A percentile compares a stretch with the other conserved stretches of the same genome.
Conservation (phyloP, 2,329 filamentous ascomycete genomes). For the Lasiodiplodia sp. region DNA sequence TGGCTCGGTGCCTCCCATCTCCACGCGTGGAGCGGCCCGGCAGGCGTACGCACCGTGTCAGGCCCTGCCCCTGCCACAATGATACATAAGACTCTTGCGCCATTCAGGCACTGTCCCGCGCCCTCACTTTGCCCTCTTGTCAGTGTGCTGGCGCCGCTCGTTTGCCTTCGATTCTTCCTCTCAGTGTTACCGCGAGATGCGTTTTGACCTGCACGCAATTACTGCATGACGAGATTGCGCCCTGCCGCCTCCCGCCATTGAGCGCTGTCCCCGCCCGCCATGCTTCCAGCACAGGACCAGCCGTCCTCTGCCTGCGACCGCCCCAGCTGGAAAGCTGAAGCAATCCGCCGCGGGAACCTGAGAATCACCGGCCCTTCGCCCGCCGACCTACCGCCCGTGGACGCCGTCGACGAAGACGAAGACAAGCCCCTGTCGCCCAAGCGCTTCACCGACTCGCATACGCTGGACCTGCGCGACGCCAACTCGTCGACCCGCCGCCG, state of each 20-base stretch:
- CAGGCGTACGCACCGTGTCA: constrained; percentile 5
- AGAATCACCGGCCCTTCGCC: constrained; percentile 50
- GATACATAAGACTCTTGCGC: constrained; percentile 27
- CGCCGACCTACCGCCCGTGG: constrained; percentile 18
- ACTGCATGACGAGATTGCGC: constrained; percentile 24
- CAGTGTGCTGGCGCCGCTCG: constrained; percentile 18
- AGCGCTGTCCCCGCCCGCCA: constrained; percentile 35
- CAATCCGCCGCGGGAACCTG: constrained; percentile 47
- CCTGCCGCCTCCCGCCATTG: constrained; percentile 12
- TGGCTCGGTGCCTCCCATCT: constrained; percentile 11
- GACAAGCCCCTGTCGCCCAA: constrained; percentile 30
- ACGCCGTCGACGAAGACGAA: constrained; percentile 10
- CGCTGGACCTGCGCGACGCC: constrained; percentile 28
- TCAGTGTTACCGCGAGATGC: constrained; percentile 15
- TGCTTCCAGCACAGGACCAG: constrained; percentile 39
- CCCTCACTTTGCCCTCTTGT: constrained; percentile 1
- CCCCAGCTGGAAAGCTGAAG: constrained; percentile 50
- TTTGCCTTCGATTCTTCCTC: constrained; percentile 9
- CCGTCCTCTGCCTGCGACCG: constrained; percentile 33
- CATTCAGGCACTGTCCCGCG: constrained; percentile 11
- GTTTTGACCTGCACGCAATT: background rate
- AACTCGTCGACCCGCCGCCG: constrained; percentile 29
- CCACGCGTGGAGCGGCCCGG: constrained; percentile 26
- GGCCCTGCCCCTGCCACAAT: constrained; percentile 14
- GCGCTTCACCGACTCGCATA: constrained; percentile 29